Percentiles rank a stretch among this genome's conserved stretches.
Conservation (phyloP, 495 filamentous ascomycete species). For the Copromyces sp. region DNA sequence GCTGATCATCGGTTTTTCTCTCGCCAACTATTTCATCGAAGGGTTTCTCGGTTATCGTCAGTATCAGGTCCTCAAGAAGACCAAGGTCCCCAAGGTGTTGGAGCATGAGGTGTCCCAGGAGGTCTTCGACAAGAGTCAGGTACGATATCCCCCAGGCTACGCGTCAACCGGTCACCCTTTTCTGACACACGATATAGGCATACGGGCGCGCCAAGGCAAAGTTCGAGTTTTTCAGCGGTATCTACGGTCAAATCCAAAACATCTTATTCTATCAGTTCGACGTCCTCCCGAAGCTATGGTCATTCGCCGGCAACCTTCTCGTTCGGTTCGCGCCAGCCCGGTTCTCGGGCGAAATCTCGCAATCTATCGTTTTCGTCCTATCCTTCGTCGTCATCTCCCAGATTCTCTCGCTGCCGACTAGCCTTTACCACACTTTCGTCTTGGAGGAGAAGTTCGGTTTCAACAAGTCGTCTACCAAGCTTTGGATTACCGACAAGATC, state of each 20-base stretch:
- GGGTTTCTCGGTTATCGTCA: constrained; percentile 76
- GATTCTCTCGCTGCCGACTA: constrained; percentile 65
- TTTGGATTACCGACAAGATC: constrained; percentile 86
- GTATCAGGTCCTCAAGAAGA: constrained; percentile 71
- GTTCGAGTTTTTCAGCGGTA: constrained; percentile 65
- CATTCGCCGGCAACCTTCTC: constrained; percentile 63
- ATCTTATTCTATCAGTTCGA: constrained; percentile 81
- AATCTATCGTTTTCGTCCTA: constrained; percentile 87
- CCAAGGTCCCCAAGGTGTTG: constrained; percentile 71
- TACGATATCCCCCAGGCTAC: not conserved
- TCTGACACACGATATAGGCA: constrained; percentile 33
- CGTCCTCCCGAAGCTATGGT: constrained; percentile 84
- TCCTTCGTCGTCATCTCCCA: constrained; percentile 73
- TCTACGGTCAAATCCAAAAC: constrained; percentile 81
- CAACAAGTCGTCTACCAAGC: constrained; percentile 88
- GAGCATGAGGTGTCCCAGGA: constrained; percentile 78
- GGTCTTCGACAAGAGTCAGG: constrained; percentile 85
- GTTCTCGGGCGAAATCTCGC: constrained; percentile 86
- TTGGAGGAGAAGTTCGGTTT: constrained; percentile 96
- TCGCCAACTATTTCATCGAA: constrained; percentile 82
- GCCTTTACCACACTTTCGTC: constrained; percentile 88
- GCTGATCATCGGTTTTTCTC: constrained; percentile 83
- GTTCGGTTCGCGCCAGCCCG: constrained; percentile 60
- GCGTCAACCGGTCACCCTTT: constrained; percentile 36
- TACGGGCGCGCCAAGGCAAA: constrained; percentile 93